A percentile compares a stretch with the other conserved stretches of the same genome.
These are phyloP conservation scores for Sarocladium oryzae DNA, from an alignment of 2,329 filamentous ascomycete genomes.

Conservation along the genomic window DNA sequence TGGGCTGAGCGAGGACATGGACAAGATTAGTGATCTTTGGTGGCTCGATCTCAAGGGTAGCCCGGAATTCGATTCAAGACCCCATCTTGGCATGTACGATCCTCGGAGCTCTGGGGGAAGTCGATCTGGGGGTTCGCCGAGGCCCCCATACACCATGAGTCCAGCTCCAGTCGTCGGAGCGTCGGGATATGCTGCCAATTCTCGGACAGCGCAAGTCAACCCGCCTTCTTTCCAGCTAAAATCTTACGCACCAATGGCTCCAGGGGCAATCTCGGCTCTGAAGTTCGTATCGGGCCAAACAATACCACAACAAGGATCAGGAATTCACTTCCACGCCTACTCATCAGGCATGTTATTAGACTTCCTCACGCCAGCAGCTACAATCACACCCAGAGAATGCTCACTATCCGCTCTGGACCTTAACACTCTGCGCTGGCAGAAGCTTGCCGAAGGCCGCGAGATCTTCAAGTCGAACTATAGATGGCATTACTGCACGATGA, in stretches of 20 bases:
- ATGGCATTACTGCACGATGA: conserved; percentile 98
- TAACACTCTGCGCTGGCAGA: conserved; percentile 85
- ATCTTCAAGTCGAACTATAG: conserved; percentile 88
- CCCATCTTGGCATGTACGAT: conserved; percentile 48
- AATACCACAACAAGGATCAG: conserved; percentile 81
- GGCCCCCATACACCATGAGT: conserved; percentile 44
- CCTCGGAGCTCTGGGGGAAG: conserved; percentile 35
- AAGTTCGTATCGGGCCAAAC: conserved; percentile 79
- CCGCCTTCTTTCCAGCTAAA: conserved; percentile 60
- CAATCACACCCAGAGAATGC: conserved; percentile 80
- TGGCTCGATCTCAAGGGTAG: conserved; percentile 93
- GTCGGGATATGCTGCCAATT: conserved; percentile 62
- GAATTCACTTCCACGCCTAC: conserved; percentile 92
- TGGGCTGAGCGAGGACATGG: conserved; percentile 91
- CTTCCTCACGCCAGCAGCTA: conserved; percentile 86
- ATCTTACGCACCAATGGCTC: conserved; percentile 74
- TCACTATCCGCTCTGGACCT: conserved; percentile 86
- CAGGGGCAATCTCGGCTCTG: conserved; percentile 81
- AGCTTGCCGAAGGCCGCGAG: conserved; percentile 87
- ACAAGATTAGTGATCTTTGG: conserved; percentile 92
- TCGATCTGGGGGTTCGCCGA: conserved; percentile 33
- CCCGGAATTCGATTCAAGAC: conserved; percentile 71
- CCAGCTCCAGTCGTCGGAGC: conserved; percentile 47
- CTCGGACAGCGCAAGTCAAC: conserved; percentile 60
- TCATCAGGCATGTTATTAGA: conserved; percentile 89